These are phyloP conservation scores for Asterochloris erici DNA, from an alignment of 139 green algal genomes.

Conservation along the genomic window DNA sequence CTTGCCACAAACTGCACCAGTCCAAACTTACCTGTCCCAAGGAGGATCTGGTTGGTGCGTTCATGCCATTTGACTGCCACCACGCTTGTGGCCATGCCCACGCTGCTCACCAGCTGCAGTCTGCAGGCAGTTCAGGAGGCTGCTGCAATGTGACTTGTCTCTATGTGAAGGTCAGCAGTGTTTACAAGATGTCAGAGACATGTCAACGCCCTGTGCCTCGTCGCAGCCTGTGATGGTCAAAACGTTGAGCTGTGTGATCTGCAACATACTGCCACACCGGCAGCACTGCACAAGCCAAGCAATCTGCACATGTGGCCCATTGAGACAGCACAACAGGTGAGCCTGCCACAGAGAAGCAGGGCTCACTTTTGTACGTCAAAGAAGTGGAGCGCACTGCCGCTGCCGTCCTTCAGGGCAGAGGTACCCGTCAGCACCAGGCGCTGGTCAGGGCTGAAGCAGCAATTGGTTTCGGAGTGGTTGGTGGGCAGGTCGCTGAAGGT, in stretches of 20 bases:
- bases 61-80: slow-evolving; percentile 80
- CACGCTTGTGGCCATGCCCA: slow-evolving; percentile 57
- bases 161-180: no score
- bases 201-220: background rate
- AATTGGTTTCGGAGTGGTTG: slow-evolving; percentile 47
- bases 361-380: slow-evolving; percentile 37
- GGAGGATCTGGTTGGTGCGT: slow-evolving; percentile 91
- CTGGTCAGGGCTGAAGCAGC: slow-evolving; percentile 84
- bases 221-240: background rate
- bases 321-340: background rate
- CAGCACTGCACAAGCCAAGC: no score
- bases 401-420: slow-evolving; percentile 23
- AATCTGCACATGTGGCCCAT: no score
- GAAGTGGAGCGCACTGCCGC: slow-evolving; percentile 31
- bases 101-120: slow-evolving; percentile 37
- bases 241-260: no score
- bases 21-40: slow-evolving; percentile 57
- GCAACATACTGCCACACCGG: no score
- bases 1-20: no score
- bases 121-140: background rate
- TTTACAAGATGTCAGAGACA: no score
- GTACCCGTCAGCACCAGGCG: slow-evolving; percentile 71
- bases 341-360: slow-evolving; percentile 6
- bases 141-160: background rate
- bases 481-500: slow-evolving; percentile 59